Conservation (phyloP, 1,139 yeast genomes). For the Blastobotrys niveus region DNA sequence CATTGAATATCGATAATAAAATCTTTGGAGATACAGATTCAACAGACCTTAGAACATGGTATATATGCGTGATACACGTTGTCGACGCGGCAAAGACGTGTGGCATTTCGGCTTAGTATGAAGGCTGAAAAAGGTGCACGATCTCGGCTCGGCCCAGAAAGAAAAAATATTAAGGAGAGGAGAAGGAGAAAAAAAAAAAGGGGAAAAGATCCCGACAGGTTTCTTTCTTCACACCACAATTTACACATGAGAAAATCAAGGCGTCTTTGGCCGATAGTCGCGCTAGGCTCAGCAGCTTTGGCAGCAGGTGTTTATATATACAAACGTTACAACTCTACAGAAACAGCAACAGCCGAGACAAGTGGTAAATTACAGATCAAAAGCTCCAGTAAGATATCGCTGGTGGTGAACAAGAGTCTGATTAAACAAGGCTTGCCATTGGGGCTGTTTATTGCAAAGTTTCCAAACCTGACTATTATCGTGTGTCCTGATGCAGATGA, state of each 20-base stretch:
- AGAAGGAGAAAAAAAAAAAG: too few species aligned
- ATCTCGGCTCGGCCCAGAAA: too few species aligned
- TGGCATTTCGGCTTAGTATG: too few species aligned
- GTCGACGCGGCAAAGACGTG: conserved; percentile 29
- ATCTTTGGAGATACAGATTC: conserved; percentile 24
- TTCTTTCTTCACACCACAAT: too few species aligned
- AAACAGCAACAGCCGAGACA: not conserved
- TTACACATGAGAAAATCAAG: too few species aligned
- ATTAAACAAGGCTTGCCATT: conserved; percentile 26
- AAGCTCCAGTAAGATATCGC: conserved; percentile 17
- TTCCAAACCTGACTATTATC: conserved; percentile 27
- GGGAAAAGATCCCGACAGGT: too few species aligned
- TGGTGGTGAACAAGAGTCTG: conserved; percentile 21
- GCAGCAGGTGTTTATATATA: conserved; percentile 13
- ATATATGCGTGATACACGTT: conserved; percentile 25
- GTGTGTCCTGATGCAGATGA: conserved; percentile 25
- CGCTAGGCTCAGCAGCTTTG: conserved; percentile 8
- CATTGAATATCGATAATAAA: conserved; percentile 26
- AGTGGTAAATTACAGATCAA: not conserved
- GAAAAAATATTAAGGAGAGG: too few species aligned
- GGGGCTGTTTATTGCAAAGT: conserved; percentile 20
- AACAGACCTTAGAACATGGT: conserved; percentile 27
- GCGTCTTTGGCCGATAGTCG: too few species aligned
- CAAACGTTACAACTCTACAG: not conserved
- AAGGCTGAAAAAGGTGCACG: too few species aligned